phyloP scores from a whole-genome alignment of 768 basidiomycete genomes.

The Psilocybe sp. region DNA sequence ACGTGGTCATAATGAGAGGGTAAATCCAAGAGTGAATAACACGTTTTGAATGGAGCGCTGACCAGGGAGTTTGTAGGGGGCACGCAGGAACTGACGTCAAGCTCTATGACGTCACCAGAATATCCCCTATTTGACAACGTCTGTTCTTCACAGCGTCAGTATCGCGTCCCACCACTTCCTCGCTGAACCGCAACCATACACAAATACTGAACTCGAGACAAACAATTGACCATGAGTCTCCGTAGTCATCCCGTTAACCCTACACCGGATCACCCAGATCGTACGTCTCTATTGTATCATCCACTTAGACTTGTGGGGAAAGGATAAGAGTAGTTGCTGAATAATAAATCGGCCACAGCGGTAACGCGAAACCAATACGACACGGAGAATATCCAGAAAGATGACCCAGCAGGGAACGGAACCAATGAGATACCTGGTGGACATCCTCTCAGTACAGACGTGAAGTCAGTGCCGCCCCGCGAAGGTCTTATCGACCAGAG shows the following conservation, averaged over 20 bases:
- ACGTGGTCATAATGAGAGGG: no score
- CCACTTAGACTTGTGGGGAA: no score
- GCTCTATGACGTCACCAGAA: no score
- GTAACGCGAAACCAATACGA: conserved; percentile 13
- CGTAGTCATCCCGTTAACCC: conserved; percentile 6
- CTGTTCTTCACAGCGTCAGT: no score
- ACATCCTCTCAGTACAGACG: conserved; percentile 6
- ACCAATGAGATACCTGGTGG: conserved; percentile 9
- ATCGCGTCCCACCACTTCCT: no score
- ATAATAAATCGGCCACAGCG: background rate
- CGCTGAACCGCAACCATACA: no score
- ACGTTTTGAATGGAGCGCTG: no score
- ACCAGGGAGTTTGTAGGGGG: no score
- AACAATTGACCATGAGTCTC: conserved; percentile 6
- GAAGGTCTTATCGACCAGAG: conserved; percentile 16
- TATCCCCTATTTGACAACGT: no score
- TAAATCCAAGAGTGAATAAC: no score
- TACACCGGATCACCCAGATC: conserved; percentile 10
- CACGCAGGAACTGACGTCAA: no score
- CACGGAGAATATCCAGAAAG: conserved; percentile 5
- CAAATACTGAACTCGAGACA: no score
- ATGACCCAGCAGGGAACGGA: conserved; percentile 1
- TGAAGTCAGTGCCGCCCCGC: conserved; percentile 2
- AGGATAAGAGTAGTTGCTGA: background rate
- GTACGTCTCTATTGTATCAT: conserved; percentile 3